Base-by-base conservation (phyloP, 2,329 filamentous ascomycete species). In the Fusarium coffeatum region DNA sequence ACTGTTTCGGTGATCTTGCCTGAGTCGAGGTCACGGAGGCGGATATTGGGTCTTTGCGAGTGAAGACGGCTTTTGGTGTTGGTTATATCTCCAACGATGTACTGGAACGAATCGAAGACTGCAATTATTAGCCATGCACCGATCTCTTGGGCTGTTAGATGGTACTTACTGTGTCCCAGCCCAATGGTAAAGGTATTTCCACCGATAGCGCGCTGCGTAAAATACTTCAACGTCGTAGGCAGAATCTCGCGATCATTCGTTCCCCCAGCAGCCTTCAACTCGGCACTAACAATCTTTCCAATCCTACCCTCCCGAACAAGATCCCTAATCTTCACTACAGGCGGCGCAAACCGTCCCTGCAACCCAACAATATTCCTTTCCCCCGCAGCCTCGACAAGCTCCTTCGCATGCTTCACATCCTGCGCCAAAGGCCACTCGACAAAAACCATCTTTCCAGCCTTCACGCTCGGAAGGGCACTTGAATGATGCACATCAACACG, bases 371-470 rank as follows among this genome's bases (percentile, higher is more conserved):
- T 74, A 2, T 81, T 76, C 8, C 78, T 78, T 25, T 77, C 54
- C 5, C 63, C 71, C 2, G 80, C 60, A 0, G n/a, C n/a, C n/a
- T 73, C 73, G 1, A 77, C 78, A 58, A 89, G 76, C 45, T 84
- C 82, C 18, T 73, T 69, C 0, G 82, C 85, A 2, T 82, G 77
- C 4, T 72, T 59, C 1, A 77, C 74, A 55, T 84, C 82, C 16
- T 83, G 76, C 0, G 84, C 85, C 1, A 90, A 78, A 8, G 87
- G 88, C 86, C 88, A 90, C 77, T 90, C 88, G 0, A 88, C 81
- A 59, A 80, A 90, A 0, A 86, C 80, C 0, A 78, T 72, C 73
- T 89, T 89, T 0, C 87, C 87, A 0, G 85, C 84, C 16, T 78
- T 77, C 2, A 89, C 66, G 18, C 83, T 84, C 0, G 87, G 84